A percentile compares a stretch with the other conserved stretches of the same genome.
Evolutionary conservation across 345 rosid genomes (phyloP).

Genomic region (Dovyalis caffra): DNA sequence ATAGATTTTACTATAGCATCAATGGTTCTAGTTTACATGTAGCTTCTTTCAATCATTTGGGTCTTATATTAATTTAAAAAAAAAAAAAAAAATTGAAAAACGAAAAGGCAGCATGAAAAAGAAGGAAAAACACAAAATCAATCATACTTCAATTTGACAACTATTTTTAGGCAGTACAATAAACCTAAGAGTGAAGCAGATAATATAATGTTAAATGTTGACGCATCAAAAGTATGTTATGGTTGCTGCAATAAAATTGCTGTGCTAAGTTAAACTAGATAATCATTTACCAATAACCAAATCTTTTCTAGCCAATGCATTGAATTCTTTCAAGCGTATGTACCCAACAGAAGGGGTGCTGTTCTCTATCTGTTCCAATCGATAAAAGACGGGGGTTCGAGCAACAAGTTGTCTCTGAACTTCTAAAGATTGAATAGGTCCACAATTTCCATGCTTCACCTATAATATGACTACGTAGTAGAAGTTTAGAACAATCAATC

Average conservation of each 20-base stretch:
- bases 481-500: not conserved
- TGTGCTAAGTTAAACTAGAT: not conserved
- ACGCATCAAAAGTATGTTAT: not conserved
- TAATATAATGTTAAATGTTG: not conserved
- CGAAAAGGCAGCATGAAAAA: not conserved
- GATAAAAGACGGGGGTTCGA: constrained; percentile 77
- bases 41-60: no score
- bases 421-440: constrained; percentile 60
- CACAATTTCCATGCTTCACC: constrained; percentile 93
- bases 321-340: constrained; percentile 85
- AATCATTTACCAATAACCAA: constrained; percentile 64
- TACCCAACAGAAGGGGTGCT: constrained; percentile 69
- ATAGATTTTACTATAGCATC: no score
- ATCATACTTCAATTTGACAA: not conserved
- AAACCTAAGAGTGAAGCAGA: not conserved
- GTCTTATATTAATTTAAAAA: no score
- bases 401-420: constrained; percentile 87
- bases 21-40: no score
- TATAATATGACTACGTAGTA: constrained; percentile 24
- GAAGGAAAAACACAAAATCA: not conserved
- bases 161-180: not conserved
- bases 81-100: not conserved
- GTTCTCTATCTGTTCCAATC: constrained; percentile 70
- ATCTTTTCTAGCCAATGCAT: constrained; percentile 92
- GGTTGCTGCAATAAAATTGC: not conserved